Percentiles rank a stretch among this genome's conserved stretches.
Evolutionary conservation across 2,329 filamentous ascomycete species (phyloP).

Genomic region (Phoma sp.): DNA sequence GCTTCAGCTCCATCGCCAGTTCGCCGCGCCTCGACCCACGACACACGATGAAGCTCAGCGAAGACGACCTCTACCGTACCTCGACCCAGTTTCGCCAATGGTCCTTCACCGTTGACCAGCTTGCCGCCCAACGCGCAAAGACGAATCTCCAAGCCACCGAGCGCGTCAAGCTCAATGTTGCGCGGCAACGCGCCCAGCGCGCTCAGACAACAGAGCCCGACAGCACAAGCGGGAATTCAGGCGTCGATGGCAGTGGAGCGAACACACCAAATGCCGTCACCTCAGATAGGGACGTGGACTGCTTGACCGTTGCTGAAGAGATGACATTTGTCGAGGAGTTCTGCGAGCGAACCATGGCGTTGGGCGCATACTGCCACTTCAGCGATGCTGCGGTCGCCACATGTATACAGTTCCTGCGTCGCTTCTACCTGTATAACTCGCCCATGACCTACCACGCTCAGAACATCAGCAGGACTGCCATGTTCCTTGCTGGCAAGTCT

Average conservation of each 20-base stretch:
- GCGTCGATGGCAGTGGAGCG: conserved; percentile 43
- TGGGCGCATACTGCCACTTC: conserved; percentile 65
- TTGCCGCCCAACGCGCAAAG: conserved; percentile 73
- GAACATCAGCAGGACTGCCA: conserved; percentile 83
- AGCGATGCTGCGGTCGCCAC: conserved; percentile 73
- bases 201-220: conserved; percentile 42
- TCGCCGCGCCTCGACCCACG: conserved; percentile 15
- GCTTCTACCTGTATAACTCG: conserved; percentile 95
- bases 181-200: conserved; percentile 53
- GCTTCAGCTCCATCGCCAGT: conserved; percentile 11
- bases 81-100: conserved; percentile 91
- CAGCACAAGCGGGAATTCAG: conserved; percentile 23
- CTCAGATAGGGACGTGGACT: conserved; percentile 67
- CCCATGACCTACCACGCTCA: conserved; percentile 95
- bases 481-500: conserved; percentile 93
- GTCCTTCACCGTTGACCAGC: conserved; percentile 81
- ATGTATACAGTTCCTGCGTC: conserved; percentile 85
- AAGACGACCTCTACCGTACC: conserved; percentile 88
- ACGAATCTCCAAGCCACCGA: conserved; percentile 82
- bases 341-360: conserved; percentile 64
- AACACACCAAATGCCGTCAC: conserved; percentile 34
- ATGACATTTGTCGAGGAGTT: conserved; percentile 81
- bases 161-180: conserved; percentile 65
- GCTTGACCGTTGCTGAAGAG: conserved; percentile 84
- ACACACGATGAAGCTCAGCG: conserved; percentile 64